Evolutionary conservation across 208 protist species (phyloP).

Genomic region (Crithidia expoeki): DNA sequence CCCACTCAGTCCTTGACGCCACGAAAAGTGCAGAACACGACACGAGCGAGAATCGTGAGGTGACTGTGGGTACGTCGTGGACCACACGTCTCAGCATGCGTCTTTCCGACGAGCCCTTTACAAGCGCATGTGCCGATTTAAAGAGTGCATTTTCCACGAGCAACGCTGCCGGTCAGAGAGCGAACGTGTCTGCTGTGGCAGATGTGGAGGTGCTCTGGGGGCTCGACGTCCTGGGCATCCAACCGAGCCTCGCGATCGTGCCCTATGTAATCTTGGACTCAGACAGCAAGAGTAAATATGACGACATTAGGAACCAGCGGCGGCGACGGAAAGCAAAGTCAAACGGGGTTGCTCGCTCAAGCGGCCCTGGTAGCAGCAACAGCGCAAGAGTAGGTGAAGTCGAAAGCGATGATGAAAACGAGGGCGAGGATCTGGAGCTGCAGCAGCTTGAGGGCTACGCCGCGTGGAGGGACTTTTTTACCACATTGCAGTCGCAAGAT

Average conservation of each 20-base stretch:
- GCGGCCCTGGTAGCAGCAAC: neutral
- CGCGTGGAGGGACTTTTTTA: conserved; percentile 30
- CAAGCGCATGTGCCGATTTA: neutral
- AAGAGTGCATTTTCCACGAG: neutral
- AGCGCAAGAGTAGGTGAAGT: no score
- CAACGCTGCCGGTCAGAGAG: neutral
- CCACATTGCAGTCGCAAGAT: neutral
- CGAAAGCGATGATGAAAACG: neutral
- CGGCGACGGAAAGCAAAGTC: neutral
- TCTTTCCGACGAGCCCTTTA: neutral
- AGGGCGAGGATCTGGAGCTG: conserved; percentile 3
- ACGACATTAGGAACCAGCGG: neutral
- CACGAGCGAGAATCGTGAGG: neutral
- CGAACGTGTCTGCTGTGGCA: neutral
- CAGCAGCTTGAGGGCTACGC: conserved; percentile 24
- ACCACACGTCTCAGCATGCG: neutral
- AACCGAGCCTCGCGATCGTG: conserved; percentile 7
- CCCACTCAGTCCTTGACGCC: neutral
- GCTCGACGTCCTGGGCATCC: conserved; percentile 19
- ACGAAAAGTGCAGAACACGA: no score
- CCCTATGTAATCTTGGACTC: neutral
- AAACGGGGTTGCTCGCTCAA: neutral
- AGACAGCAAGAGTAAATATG: neutral
- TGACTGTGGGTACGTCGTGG: neutral
- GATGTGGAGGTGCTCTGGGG: conserved; percentile 24